These are phyloP conservation scores for Skeletonema grethae DNA, from an alignment of 108 stramenopile species.

Conservation along the genomic window DNA sequence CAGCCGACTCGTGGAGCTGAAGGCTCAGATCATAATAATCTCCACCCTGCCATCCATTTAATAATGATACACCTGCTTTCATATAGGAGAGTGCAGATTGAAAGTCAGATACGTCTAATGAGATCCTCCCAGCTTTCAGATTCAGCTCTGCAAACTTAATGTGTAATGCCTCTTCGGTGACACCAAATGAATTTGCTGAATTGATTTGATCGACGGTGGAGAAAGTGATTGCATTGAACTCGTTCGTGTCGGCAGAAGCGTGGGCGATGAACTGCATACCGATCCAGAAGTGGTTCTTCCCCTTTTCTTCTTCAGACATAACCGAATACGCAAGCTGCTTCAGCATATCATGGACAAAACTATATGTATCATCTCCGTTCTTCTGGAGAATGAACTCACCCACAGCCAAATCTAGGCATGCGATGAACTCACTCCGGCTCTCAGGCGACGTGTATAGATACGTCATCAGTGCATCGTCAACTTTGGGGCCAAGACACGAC, in stretches of 20 bases:
- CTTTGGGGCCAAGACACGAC: slow-evolving; percentile 16
- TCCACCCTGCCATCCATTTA: too few species aligned
- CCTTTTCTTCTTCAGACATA: slow-evolving; percentile 5
- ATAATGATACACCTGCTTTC: too few species aligned
- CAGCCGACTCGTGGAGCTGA: too few species aligned
- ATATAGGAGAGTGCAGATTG: slow-evolving; percentile 12
- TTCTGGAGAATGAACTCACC: slow-evolving; percentile 11
- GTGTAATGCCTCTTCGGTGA: neutral
- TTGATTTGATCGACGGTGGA: slow-evolving; percentile 26
- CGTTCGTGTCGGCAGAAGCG: neutral
- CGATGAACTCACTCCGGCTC: neutral
- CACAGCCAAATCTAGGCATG: slow-evolving; percentile 3
- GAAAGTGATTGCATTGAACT: neutral
- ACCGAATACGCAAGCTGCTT: slow-evolving; percentile 9
- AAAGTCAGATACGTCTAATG: slow-evolving; percentile 5
- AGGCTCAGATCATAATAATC: too few species aligned
- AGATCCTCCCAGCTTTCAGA: slow-evolving; percentile 4
- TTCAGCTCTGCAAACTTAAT: slow-evolving; percentile 12
- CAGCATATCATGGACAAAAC: slow-evolving; percentile 25
- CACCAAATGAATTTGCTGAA: neutral
- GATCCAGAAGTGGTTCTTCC: slow-evolving; percentile 6
- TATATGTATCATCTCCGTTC: neutral
- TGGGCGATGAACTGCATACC: neutral
- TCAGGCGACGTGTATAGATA: neutral
- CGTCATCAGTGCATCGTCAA: slow-evolving; percentile 4